These are phyloP conservation scores for Adansonia madagascariensis DNA, from an alignment of 441 rosid genomes.

Conservation along the genomic window DNA sequence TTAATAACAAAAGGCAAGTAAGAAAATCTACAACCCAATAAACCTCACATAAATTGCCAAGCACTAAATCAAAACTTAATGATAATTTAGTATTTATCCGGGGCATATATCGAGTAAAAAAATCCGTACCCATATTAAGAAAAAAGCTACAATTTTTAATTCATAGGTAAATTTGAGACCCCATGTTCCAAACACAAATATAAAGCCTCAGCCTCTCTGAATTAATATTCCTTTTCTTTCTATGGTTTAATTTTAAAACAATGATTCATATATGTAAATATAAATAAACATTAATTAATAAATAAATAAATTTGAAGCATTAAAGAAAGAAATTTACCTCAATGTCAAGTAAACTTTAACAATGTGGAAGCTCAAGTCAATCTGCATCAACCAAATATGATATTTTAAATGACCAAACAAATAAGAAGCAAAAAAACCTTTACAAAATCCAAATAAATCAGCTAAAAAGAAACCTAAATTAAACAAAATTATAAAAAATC, in stretches of 20 bases:
- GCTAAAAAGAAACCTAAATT: background rate
- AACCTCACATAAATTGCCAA: background rate
- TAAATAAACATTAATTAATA: background rate
- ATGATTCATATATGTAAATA: background rate
- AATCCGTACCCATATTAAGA: background rate
- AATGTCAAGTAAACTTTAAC: constrained; percentile 79
- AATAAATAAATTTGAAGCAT: background rate
- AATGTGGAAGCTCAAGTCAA: constrained; percentile 85
- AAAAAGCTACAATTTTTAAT: background rate
- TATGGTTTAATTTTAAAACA: background rate
- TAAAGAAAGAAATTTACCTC: constrained; percentile 52
- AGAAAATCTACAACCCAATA: no score
- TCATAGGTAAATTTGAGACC: background rate
- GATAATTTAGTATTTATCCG: background rate
- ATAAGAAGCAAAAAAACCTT: constrained; percentile 5
- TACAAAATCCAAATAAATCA: background rate
- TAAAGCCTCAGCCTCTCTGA: background rate
- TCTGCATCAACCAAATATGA: constrained; percentile 56
- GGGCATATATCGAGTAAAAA: background rate
- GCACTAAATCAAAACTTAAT: background rate
- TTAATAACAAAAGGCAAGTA: no score
- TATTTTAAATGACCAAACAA: constrained; percentile 2
- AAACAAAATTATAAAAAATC: constrained; percentile 6
- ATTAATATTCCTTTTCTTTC: background rate
- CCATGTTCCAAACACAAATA: background rate